phyloP scores from a whole-genome alignment of 371 early-diverging fungal genomes.

The Racocetra persica region DNA sequence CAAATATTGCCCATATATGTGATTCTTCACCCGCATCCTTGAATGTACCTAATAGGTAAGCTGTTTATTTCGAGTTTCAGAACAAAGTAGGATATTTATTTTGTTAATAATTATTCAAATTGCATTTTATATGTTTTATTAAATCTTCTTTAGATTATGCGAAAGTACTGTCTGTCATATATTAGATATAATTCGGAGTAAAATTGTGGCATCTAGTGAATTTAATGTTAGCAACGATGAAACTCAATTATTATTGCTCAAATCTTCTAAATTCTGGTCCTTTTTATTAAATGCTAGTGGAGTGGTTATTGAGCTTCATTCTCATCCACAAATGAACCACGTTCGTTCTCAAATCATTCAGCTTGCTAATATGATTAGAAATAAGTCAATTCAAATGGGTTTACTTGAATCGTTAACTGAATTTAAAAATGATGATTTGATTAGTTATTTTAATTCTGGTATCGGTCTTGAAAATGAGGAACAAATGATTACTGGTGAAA shows the following conservation, averaged over 20 bases:
- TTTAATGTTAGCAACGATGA: neutral
- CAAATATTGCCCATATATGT: too few relatives aligned
- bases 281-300: constrained; percentile 22
- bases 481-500: neutral
- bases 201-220: too few relatives aligned
- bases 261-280: constrained; percentile 13
- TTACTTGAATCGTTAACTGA: neutral
- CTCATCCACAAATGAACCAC: neutral
- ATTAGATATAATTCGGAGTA: neutral
- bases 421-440: neutral
- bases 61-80: too few relatives aligned
- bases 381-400: neutral
- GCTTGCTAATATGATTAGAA: neutral
- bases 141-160: constrained; percentile 2
- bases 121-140: too few relatives aligned
- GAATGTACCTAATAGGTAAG: too few relatives aligned
- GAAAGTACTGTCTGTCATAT: constrained; percentile 24
- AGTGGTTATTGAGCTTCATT: neutral
- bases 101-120: neutral
- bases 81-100: neutral
- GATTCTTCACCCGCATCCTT: too few relatives aligned
- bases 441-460: neutral
- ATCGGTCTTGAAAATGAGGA: too few relatives aligned
- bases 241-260: neutral
- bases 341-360: neutral